phyloP scores from a whole-genome alignment of 805 yeast genomes.

The Candida ortonii region DNA sequence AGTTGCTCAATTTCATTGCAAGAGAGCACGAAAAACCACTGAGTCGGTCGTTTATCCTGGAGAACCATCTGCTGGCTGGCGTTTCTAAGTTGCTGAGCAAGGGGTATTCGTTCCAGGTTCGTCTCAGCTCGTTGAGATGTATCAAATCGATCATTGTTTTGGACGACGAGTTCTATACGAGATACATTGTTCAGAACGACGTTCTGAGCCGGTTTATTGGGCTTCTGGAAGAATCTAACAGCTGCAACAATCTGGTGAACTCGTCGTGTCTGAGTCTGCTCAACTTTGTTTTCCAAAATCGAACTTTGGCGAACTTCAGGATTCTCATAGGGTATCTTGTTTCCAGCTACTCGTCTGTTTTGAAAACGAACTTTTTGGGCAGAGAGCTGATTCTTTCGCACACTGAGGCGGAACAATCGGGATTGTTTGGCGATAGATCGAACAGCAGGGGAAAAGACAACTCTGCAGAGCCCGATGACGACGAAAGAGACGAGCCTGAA shows the following conservation, averaged over 20 bases:
- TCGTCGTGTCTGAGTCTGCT: constrained; percentile 71
- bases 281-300: constrained; percentile 21
- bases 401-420: constrained; percentile 6
- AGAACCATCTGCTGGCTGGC: constrained; percentile 55
- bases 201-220: constrained; percentile 49
- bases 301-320: constrained; percentile 18
- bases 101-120: constrained; percentile 47
- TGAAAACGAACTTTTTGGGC: constrained; percentile 24
- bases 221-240: constrained; percentile 46
- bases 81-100: constrained; percentile 47
- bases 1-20: constrained; percentile 64
- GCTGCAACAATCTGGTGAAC: constrained; percentile 60
- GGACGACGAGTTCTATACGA: constrained; percentile 60
- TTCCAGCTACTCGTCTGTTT: constrained; percentile 12
- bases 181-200: constrained; percentile 54
- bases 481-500: constrained; percentile 17
- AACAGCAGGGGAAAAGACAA: constrained; percentile 1
- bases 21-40: constrained; percentile 56
- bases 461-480: constrained; percentile 3
- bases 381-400: constrained; percentile 15
- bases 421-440: constrained; percentile 1
- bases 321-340: constrained; percentile 22
- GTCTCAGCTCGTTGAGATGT: constrained; percentile 68
- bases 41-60: constrained; percentile 62
- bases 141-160: constrained; percentile 58